These are phyloP conservation scores for Penicillium rolfsii DNA, from an alignment of 2,329 filamentous ascomycete species.

Conservation along the genomic window DNA sequence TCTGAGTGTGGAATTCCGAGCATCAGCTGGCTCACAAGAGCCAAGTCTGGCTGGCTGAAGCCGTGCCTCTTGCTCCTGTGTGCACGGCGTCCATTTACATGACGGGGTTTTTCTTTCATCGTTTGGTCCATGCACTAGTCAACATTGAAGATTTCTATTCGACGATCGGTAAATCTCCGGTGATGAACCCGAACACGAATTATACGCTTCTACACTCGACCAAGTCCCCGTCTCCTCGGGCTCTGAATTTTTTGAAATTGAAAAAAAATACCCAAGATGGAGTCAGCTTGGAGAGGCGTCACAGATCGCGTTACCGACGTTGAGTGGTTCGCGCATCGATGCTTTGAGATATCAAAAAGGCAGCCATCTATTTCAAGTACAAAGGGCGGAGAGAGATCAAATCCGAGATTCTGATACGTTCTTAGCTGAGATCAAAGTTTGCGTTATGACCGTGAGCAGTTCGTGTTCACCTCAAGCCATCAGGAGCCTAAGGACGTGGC, in stretches of 20 bases:
- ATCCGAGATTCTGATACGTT: background rate
- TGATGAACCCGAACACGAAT: background rate
- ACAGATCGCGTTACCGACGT: background rate
- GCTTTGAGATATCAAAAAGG: background rate
- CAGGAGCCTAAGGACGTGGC: background rate
- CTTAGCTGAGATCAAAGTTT: background rate
- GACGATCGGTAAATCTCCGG: background rate
- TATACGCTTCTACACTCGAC: background rate
- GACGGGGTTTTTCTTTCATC: too few relatives aligned
- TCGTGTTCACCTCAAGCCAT: slow-evolving; percentile 1
- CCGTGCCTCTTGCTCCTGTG: background rate
- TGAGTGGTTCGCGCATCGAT: background rate
- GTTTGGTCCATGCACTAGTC: background rate
- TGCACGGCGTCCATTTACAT: background rate
- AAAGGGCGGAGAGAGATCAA: background rate
- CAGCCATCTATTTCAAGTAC: background rate
- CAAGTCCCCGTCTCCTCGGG: background rate
- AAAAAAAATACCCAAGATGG: background rate
- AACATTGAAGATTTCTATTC: background rate
- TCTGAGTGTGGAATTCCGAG: background rate
- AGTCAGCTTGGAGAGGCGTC: background rate
- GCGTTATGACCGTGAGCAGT: background rate
- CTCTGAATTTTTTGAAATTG: background rate
- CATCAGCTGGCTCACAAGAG: background rate
- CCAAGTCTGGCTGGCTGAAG: background rate